Evolutionary conservation across 768 basidiomycete genomes (phyloP), one percentile per base, ranked within the genome.

Genomic region (Auriscalpium microsporum): DNA sequence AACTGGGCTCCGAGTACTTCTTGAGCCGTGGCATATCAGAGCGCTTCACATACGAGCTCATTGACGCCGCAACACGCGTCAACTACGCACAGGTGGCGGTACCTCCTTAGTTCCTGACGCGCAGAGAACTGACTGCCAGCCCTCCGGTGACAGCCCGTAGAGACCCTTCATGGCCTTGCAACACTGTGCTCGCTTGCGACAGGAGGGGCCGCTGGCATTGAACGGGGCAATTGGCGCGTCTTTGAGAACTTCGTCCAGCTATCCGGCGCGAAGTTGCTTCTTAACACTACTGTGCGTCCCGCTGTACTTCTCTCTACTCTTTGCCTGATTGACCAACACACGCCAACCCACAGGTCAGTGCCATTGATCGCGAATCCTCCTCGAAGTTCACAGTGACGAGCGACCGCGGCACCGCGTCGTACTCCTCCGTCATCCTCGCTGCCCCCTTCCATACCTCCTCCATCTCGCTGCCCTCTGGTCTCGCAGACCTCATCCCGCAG

Each of bases 161-260:
- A 80, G 61, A 62, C 72, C 21, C 84, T 97, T 1, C 90, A 95
- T 65, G 90, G 82, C 0, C 70, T 97, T 28, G 90, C 80, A 54
- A 90, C 86, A 8, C 68, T 80, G 11, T 76, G 76, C 50, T 84
- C 84, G 8, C 77, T 97, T 72, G 89, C 90, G 4, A 77, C 92
- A 2, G 69, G 65, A 0, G 83, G 84, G 11, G 90, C 90, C 0
- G 70, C 73, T 3, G 75, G 78, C 11, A 80, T 95, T 45, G 68
- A 75, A 57, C 86, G 89, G 7, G 95, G 95, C 6, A 95, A 96
- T 68, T 87, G 78, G 68, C 81, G 80, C 62, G 77, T 97, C 37
- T 97, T 97, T 62, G 85, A 91, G 60, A 71, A 82, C 50, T 94
- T 98, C 71, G 64, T 94, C 51, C 73, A 81, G 16, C 73, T 71